Base-by-base conservation (phyloP, 106 monocot genomes). In the Platanthera zijinensis region DNA sequence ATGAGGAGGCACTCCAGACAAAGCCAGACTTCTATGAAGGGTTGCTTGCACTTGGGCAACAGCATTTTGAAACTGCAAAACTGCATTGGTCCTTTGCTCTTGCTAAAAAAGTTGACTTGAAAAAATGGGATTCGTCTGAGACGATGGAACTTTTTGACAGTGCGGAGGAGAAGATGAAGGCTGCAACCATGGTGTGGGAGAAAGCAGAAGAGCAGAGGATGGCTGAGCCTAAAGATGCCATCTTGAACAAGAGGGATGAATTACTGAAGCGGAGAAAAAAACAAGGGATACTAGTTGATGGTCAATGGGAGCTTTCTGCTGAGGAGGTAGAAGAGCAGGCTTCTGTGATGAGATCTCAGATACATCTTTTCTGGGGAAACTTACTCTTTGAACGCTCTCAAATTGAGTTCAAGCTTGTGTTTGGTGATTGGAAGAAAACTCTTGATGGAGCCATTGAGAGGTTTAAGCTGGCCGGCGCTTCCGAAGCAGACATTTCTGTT, bases 361-460 rank as follows among this genome's bases (percentile, higher is more conserved):
- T 97, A 83, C 97, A 97, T 88, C 81, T 97, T 1, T 97, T 94
- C 52, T 97, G 97, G 93, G 97, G 97, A 48, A 97, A 97, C 81
- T 86, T 97, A 94, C 88, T 94, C 17, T 97, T 97, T 82, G 97
- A 97, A 81, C 87, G 94, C 3, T 97, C 97, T 49, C 97, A 94
- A 64, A 88, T 97, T 52, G 97, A 94, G 48, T 97, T 84, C 70
- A 94, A 94, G 77, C 89, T 97, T 17, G 79, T 85, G 9, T 12
- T 84, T 59, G 80, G 77, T 78, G 87, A 85, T 61, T 97, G 94
- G 94, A 92, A 88, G 79, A 92, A 82, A 68, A 94, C 87, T 80
- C 85, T 97, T 79, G 97, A 97, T 85, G 77, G 75, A 10, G 85
- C 94, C 69, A 85, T 97, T 73, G 97, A 92, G 75, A 87, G 97